These are phyloP conservation scores for Magnusiomyces tetraspermus DNA, from an alignment of 1,139 yeast genomes.

Conservation along the genomic window DNA sequence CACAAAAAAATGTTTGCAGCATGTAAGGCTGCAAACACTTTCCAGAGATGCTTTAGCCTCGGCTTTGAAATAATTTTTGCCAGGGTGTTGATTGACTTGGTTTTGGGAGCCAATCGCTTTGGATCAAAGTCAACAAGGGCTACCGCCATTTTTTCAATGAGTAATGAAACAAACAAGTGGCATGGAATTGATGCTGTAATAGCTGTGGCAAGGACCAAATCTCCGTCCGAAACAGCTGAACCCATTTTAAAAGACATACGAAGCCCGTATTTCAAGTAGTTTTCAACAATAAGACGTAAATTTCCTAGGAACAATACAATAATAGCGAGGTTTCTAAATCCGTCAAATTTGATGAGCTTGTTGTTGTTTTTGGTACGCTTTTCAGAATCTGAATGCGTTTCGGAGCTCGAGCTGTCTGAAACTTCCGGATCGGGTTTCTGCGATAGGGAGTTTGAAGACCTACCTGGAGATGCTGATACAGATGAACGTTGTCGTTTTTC, in stretches of 20 bases:
- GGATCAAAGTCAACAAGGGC: neutral
- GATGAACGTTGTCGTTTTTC: neutral
- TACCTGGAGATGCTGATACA: neutral
- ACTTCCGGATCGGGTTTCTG: too few species aligned
- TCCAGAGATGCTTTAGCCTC: constrained; percentile 27
- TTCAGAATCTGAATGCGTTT: neutral
- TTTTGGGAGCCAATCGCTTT: neutral
- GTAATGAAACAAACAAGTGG: constrained; percentile 32
- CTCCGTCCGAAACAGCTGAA: constrained; percentile 28
- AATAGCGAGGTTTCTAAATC: constrained; percentile 36
- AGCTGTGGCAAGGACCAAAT: constrained; percentile 22
- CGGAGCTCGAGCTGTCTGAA: neutral
- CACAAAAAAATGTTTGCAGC: constrained; percentile 27
- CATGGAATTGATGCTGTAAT: constrained; percentile 30
- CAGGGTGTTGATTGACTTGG: neutral
- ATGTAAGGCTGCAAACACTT: constrained; percentile 30
- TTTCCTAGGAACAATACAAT: constrained; percentile 34
- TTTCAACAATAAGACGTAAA: constrained; percentile 33
- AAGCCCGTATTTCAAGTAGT: constrained; percentile 33
- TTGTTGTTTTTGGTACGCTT: neutral
- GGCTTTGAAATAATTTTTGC: neutral
- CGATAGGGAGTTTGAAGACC: too few species aligned
- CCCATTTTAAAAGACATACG: constrained; percentile 27
- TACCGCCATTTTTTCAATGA: constrained; percentile 30
- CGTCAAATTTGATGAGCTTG: constrained; percentile 21